Percentiles rank a stretch among this genome's conserved stretches.
Evolutionary conservation across 2,329 filamentous ascomycete species (phyloP).

Genomic region (Calcarisporium arbuscula): DNA sequence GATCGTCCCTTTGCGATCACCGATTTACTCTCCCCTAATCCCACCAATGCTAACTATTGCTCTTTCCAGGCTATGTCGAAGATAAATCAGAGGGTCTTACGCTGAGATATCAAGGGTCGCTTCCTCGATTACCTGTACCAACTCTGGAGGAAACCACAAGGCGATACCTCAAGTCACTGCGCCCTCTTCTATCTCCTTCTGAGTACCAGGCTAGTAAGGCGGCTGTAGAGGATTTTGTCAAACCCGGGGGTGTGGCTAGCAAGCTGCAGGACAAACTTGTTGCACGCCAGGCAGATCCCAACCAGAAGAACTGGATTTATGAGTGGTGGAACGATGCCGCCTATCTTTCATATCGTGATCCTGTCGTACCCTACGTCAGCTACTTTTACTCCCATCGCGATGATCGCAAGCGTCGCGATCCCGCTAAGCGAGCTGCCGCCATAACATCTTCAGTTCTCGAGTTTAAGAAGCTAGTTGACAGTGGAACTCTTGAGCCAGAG

Average conservation of each 20-base stretch:
- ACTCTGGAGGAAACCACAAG: conserved; percentile 75
- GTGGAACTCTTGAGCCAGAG: conserved; percentile 80
- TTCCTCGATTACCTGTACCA: conserved; percentile 72
- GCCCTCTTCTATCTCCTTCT: conserved; percentile 61
- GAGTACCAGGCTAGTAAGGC: conserved; percentile 71
- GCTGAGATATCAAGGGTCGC: conserved; percentile 81
- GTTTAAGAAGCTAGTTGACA: conserved; percentile 91
- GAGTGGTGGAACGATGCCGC: conserved; percentile 98
- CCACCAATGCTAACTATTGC: conserved; percentile 12
- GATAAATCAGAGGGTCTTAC: conserved; percentile 73
- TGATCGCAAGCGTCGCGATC: conserved; percentile 80
- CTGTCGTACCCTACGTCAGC: conserved; percentile 94
- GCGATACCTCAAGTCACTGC: conserved; percentile 74
- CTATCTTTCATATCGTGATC: conserved; percentile 89
- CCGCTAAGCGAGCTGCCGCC: conserved; percentile 86
- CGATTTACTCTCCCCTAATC: neutral
- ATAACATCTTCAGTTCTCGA: conserved; percentile 80
- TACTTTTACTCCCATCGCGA: conserved; percentile 99
- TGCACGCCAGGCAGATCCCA: conserved; percentile 71
- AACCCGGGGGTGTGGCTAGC: conserved; percentile 76
- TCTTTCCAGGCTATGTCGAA: conserved; percentile 64
- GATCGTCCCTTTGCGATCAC: no score
- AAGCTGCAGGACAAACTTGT: conserved; percentile 83
- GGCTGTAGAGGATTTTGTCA: conserved; percentile 82
- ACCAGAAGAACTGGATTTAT: conserved; percentile 85